These are phyloP conservation scores for Paradendryphiella salina DNA, from an alignment of 2,329 filamentous ascomycete species.

Conservation along the genomic window DNA sequence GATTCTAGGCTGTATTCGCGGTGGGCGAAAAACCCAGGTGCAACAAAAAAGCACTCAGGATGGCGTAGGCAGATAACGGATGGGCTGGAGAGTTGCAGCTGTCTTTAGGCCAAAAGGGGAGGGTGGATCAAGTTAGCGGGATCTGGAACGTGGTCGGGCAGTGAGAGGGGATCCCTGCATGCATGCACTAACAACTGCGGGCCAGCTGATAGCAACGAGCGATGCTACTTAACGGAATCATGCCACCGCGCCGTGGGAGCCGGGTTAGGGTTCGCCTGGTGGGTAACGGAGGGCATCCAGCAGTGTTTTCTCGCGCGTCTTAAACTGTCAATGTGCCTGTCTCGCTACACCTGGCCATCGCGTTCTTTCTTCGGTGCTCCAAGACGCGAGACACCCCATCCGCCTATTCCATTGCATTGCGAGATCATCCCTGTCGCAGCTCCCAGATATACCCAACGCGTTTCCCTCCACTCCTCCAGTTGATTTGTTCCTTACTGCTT, in stretches of 20 bases:
- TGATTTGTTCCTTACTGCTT: not conserved
- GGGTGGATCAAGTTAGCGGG: slow-evolving; percentile 1
- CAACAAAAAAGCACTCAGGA: not conserved
- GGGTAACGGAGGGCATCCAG: not conserved
- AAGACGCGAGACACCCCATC: slow-evolving; percentile 12
- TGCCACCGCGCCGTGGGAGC: not conserved
- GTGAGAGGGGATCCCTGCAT: slow-evolving; percentile 10
- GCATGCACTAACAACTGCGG: slow-evolving; percentile 11
- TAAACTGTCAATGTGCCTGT: not conserved
- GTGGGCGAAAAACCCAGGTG: not conserved
- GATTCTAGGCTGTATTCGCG: not conserved
- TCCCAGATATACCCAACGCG: slow-evolving; percentile 4
- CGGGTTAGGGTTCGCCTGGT: not conserved
- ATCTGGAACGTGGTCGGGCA: slow-evolving; percentile 19
- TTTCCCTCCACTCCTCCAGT: not conserved
- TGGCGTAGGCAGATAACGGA: not conserved
- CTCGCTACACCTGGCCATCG: not conserved
- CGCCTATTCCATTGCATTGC: slow-evolving; percentile 12
- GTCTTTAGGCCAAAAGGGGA: not conserved
- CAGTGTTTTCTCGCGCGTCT: not conserved
- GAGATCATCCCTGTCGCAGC: slow-evolving; percentile 10
- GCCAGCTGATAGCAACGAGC: slow-evolving; percentile 8
- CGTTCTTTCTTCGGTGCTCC: slow-evolving; percentile 11
- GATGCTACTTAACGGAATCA: slow-evolving; percentile 6
- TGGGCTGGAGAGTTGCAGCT: slow-evolving; percentile 1